Conservation (phyloP, 805 yeast genomes). For the Cyberlindnera misumaiensis region DNA sequence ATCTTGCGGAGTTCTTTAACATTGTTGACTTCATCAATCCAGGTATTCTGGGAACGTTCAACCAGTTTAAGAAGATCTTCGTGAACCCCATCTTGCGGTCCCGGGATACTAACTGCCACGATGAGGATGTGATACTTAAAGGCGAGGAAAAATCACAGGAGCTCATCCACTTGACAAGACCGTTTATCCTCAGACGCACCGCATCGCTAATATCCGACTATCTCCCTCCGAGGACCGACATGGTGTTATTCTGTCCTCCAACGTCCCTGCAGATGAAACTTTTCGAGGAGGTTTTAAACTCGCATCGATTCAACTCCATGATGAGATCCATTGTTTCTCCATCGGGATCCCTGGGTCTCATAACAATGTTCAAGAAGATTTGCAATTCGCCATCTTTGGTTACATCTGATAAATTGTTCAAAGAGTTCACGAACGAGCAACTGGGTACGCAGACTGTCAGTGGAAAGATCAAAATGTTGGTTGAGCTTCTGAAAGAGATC, state of each 20-base stretch:
- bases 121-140: constrained; percentile 36
- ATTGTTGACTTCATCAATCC: constrained; percentile 83
- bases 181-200: constrained; percentile 70
- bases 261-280: constrained; percentile 50
- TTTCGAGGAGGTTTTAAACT: constrained; percentile 41
- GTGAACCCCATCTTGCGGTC: constrained; percentile 68
- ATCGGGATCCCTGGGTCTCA: constrained; percentile 53
- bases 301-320: constrained; percentile 23
- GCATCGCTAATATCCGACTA: constrained; percentile 48
- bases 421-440: constrained; percentile 9
- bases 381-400: constrained; percentile 77
- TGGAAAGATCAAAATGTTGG: constrained; percentile 63
- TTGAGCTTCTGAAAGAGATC: constrained; percentile 43
- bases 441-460: constrained; percentile 9
- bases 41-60: constrained; percentile 61
- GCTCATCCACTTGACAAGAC: constrained; percentile 54
- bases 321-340: constrained; percentile 9
- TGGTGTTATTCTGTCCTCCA: constrained; percentile 73
- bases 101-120: constrained; percentile 55
- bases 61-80: constrained; percentile 51
- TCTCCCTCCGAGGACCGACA: constrained; percentile 70
- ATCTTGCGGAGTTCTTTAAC: constrained; percentile 73
- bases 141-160: constrained; percentile 64
- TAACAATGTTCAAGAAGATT: constrained; percentile 68
- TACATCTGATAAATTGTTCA: constrained; percentile 39